Evolutionary conservation across 1,139 yeast species (phyloP), one percentile per base, ranked within the genome.

Genomic region (Yamadazyma pseudoaaseri): DNA sequence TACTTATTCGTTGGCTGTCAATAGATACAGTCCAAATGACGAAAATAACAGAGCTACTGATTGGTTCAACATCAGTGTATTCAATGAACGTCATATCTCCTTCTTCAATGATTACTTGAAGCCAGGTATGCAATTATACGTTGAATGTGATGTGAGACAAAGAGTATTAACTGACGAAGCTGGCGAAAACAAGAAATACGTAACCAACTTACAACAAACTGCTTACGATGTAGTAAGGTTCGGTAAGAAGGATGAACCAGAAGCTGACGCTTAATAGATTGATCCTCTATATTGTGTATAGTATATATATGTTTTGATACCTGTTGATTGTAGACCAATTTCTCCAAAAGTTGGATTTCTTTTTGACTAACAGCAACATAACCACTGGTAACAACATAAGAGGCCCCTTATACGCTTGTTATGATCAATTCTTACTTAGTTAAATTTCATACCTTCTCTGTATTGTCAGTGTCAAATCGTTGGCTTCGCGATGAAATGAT

Each of bases 1-100:
- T 49, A 58, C 54, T 37, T 70, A 70, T 52, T 60, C 71, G 11
- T 62, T 70, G 41, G 76, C 74, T 9, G 75, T 70, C 22, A 60
- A 65, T 55, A 58, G 60, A 50, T 65, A 45, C 51, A 49, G 51
- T 21, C 65, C 65, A 10, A 53, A 47, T 30, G 61, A 56, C 25
- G 63, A 54, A 24, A 60, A 57, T 35, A 54, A 49, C 31, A 48
- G 44, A 39, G 43, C 56, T 34, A 60, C 73, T 33, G 70, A 66
- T 41, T 70, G 74, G 75, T 68, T 51, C 54, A 66, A 62, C 38
- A 51, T 70, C 30, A 48, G 65, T 29, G 73, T 62, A 5, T 70
- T 69, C 49, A 61, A 65, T 44, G 73, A 66, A 25, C 49, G 50
- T 34, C 73, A 67, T 35, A 53, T 66, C 21, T 36, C 48, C 20